Evolutionary conservation across 2,329 filamentous ascomycete genomes (phyloP), one percentile per base, ranked within the genome.

Genomic region (Diaporthe ilicicola): DNA sequence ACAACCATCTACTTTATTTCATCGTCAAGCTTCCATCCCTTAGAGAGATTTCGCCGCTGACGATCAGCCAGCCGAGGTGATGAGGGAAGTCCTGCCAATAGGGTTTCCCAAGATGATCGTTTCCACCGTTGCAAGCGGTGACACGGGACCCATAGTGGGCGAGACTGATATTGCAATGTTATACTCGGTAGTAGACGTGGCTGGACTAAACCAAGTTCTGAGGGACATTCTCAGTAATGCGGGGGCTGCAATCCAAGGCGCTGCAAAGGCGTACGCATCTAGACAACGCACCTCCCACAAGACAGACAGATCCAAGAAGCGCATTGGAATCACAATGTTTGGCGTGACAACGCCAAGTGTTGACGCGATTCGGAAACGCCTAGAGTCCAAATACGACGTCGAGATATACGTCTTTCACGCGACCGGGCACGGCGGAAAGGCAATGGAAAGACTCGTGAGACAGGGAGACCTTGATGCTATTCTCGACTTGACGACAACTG

Each of bases 41-140:
- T 9, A 86, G 88, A 27, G 89, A 89, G 0, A 92, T 91, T 0
- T 86, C 87, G 2, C 82, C 93, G 13, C 59, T 64, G 29, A 64
- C 59, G 6, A 19, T 37, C 3, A 37, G 29, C 32, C 87, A 0
- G 84, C 90, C 0, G 81, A 85, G 0, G 85, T 89, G 0, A 92
- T 93, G 90, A 83, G 89, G 17, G 80, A 85, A 2, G 85, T 84
- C 0, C 77, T 91, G 0, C 91, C 91, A 0, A 83, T 93, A 15
- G 90, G 90, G 0, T 87, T 93, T 64, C 91, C 92, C 0, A 93
- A 93, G 76, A 74, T 93, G 54, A 90, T 93, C 66, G 88, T 93
- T 2, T 91, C 89, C 27, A 93, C 92, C 0, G 88, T 93, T 74
- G 91, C 91, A 0, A 91, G 88, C 39, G 90, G 91, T 3, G 89